phyloP scores from a whole-genome alignment of 1,284 basidiomycete species.

The Fomitopsis betulina region DNA sequence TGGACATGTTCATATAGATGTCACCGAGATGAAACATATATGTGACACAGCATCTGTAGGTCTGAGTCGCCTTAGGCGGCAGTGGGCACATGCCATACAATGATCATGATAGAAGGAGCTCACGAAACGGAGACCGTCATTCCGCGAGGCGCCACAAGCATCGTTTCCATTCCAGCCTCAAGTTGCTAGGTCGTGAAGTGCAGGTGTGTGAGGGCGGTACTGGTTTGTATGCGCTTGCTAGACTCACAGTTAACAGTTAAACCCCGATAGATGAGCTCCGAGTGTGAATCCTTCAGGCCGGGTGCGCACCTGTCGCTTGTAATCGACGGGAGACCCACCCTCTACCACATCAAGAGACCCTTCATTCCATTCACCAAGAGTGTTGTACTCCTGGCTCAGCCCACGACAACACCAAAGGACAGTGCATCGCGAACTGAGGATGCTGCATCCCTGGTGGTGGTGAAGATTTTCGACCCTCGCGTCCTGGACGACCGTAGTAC shows the following conservation, averaged over 20 bases:
- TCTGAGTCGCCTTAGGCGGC: no score
- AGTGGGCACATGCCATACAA: no score
- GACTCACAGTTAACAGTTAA: background rate
- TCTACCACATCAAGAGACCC: background rate
- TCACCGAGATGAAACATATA: no score
- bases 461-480: background rate
- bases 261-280: background rate
- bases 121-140: no score
- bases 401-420: background rate
- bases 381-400: background rate
- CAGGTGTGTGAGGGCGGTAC: no score
- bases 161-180: no score
- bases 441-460: background rate
- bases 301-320: background rate
- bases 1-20: no score
- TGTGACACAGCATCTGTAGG: no score
- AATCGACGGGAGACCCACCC: background rate
- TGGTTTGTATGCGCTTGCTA: no score
- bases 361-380: background rate
- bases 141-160: no score
- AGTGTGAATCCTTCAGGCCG: background rate
- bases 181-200: no score
- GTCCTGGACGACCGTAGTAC: background rate
- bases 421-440: background rate
- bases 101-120: no score